Evolutionary conservation across 805 yeast species (phyloP), one percentile per base, ranked within the genome.

Genomic region (Zygosaccharomyces bisporus): DNA sequence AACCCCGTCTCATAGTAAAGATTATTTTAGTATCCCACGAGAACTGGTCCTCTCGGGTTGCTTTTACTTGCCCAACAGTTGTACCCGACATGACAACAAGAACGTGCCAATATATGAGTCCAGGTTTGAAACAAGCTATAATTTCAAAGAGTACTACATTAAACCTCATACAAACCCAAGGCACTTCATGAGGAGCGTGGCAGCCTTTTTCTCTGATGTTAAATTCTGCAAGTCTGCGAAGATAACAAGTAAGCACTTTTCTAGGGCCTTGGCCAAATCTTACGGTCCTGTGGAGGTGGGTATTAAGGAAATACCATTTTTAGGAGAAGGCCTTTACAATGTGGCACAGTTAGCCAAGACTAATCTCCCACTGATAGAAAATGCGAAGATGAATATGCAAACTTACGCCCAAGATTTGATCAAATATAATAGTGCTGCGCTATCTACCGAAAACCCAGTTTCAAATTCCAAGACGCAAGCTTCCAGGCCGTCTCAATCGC

Each of bases 251-350:
- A 35, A 41, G 13, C 25, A 36, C 6, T 57, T 58, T 32, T 34
- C 30, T n/a, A 39, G 39, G 3, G 45, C 44, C 8, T 29, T 47
- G 8, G 30, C 19, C 3, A 39, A 45, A 8, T 23, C 29, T 35
- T 27, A 41, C 7, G 43, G 43, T 7, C 38, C 32, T 4, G 6
- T 53, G 6, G 36, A 31, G 6, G 17, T 50, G 6, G 37, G 39
- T 23, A 13, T 60, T 1, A 40, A 39, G 19, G 59, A 58, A 34
- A 20, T 52, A 1, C 48, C 56, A 3, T 50, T 53, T 16, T 37
- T 52, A 3, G 42, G 39, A 4, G 51, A 41, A 33, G 45, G 47
- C 4, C 46, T 63, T 14, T 50, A 57, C 24, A 61, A 60, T 49
- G 33, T 45, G 17, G 29, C 39, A 1, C 24, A 29, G 1, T 24